Conservation (phyloP, 768 basidiomycete genomes). For the Lentinula boryana region DNA sequence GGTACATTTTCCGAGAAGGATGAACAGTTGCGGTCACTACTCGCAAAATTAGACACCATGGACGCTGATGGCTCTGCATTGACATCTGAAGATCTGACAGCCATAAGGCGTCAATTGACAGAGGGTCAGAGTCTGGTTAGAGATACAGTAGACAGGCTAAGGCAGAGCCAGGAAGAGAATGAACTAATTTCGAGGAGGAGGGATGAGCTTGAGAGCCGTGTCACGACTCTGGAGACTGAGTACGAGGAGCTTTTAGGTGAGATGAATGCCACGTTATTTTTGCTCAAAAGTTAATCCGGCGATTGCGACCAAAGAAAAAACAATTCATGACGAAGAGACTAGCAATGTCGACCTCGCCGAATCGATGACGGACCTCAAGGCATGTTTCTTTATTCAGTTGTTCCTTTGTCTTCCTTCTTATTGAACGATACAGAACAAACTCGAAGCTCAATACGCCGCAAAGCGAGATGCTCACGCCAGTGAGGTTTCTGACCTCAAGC, state of each 20-base stretch:
- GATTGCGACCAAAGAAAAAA: slow-evolving; percentile 61
- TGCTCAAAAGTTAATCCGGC: slow-evolving; percentile 11
- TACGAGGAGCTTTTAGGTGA: slow-evolving; percentile 94
- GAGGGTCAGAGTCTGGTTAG: slow-evolving; percentile 84
- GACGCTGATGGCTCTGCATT: slow-evolving; percentile 57
- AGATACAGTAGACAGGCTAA: slow-evolving; percentile 84
- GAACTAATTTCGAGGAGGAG: slow-evolving; percentile 76
- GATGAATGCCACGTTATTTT: slow-evolving; percentile 18
- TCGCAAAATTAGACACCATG: slow-evolving; percentile 79
- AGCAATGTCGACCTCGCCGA: slow-evolving; percentile 79
- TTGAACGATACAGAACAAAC: slow-evolving; percentile 61
- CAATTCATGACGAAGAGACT: slow-evolving; percentile 82
- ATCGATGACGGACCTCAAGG: slow-evolving; percentile 91
- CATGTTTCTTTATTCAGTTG: slow-evolving; percentile 14
- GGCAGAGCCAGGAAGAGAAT: slow-evolving; percentile 89
- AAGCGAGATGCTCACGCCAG: slow-evolving; percentile 85
- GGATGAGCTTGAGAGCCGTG: slow-evolving; percentile 82
- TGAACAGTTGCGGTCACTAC: slow-evolving; percentile 80
- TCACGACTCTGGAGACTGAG: slow-evolving; percentile 80
- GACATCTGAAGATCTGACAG: slow-evolving; percentile 69
- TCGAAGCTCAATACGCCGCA: slow-evolving; percentile 89
- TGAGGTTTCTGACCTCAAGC: slow-evolving; percentile 82
- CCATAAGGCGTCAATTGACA: slow-evolving; percentile 81
- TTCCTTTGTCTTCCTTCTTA: slow-evolving; percentile 4
- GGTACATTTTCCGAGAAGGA: slow-evolving; percentile 96